These are phyloP conservation scores for Melastoma malabathricum DNA, from an alignment of 345 rosid species.

Conservation along the genomic window DNA sequence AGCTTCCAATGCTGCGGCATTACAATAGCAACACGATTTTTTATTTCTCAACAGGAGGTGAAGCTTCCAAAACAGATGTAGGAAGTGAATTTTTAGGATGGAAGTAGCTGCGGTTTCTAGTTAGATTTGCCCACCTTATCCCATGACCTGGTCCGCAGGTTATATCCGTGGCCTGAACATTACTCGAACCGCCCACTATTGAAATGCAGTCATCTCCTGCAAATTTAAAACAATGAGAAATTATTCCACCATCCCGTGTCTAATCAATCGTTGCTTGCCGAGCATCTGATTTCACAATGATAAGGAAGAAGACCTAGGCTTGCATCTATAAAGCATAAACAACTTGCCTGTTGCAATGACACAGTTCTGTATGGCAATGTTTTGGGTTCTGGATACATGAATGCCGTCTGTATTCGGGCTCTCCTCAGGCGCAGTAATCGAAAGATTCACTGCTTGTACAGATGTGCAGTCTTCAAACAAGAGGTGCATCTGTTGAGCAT, in stretches of 20 bases:
- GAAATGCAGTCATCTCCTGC: slow-evolving; percentile 95
- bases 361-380: slow-evolving; percentile 41
- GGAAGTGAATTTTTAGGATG: no score
- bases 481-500: slow-evolving; percentile 87
- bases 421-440: slow-evolving; percentile 43
- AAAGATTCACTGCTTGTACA: slow-evolving; percentile 40
- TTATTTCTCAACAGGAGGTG: neutral
- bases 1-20: slow-evolving; percentile 60
- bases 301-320: neutral
- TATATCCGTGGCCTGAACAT: slow-evolving; percentile 55
- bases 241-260: neutral
- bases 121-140: slow-evolving; percentile 39
- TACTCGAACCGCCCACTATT: slow-evolving; percentile 71
- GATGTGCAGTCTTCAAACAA: slow-evolving; percentile 35
- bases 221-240: slow-evolving; percentile 5
- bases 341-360: slow-evolving; percentile 53
- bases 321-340: neutral
- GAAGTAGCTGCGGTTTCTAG: no score
- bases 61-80: no score
- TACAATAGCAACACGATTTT: neutral
- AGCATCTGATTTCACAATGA: no score
- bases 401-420: slow-evolving; percentile 98
- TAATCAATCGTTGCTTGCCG: no score
- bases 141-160: slow-evolving; percentile 96
- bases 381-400: slow-evolving; percentile 52